Evolutionary conservation across 2,329 filamentous ascomycete genomes (phyloP), one percentile per base, ranked within the genome.

Genomic region (Podosphaera leucotricha): DNA sequence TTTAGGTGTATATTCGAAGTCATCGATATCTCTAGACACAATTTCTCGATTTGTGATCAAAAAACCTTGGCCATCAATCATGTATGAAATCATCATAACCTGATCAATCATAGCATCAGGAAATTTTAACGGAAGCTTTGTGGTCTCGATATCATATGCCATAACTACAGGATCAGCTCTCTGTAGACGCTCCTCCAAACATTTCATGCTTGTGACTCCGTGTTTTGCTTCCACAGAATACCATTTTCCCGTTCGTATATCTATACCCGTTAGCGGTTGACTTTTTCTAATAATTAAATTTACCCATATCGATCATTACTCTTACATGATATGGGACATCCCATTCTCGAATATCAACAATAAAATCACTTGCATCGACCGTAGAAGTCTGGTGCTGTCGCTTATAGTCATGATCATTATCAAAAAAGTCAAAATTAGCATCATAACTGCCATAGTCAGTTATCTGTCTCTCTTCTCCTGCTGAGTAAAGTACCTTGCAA

Each of bases 51-150:
- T 98, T 4, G 90, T 98, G 61, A 98, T 95, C 30, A 98, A 67
- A 54, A 95, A 98, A 3, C 90, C 90, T 62, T 93, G 86, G 0
- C 90, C 92, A 54, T 98, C 90, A 55, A 98, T 95, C 92, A 98
- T 98, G 66, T 98, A 98, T 26, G 92, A 98, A 60, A 98, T 87
- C 90, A 98, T 98, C 86, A 98, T 98, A 57, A 98, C 80, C 59
- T 93, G 87, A 62, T 98, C 90, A 49, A 93, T 78, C 3, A 85
- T 72, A 1, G 90, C 78, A 58, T 98, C 92, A 21, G 90, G 92
- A 54, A 98, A 98, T 60, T 98, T 98, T 44, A 98, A 67, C 1
- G 92, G 90, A 15, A 90, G 67, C 58, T 98, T 98, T 4, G 83
- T 87, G 2, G 90, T 98, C 62, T 98, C 90, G 56, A 98, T 98